phyloP scores from a whole-genome alignment of 2,329 filamentous ascomycete genomes.

The Thyridium curvatum region DNA sequence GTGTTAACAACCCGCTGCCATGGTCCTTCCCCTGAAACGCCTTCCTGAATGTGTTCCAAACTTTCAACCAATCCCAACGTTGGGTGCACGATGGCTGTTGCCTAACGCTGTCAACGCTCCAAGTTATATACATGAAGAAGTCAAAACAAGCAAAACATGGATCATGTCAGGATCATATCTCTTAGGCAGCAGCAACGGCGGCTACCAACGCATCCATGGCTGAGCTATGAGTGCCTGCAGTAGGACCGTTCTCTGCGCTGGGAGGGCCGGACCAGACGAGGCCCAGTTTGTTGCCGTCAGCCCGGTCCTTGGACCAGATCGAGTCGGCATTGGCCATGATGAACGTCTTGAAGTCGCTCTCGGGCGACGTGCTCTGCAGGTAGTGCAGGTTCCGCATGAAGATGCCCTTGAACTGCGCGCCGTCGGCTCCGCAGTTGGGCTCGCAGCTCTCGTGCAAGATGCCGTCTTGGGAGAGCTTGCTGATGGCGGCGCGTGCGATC shows the following conservation, averaged over 20 bases:
- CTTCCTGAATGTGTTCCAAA: too few species aligned
- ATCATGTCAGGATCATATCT: neutral
- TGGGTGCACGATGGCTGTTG: too few species aligned
- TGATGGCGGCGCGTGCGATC: conserved; percentile 47
- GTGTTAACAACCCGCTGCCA: too few species aligned
- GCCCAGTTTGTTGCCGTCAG: conserved; percentile 42
- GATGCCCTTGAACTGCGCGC: conserved; percentile 63
- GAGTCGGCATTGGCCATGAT: conserved; percentile 57
- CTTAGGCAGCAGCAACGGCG: conserved; percentile 36
- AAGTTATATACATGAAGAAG: too few species aligned
- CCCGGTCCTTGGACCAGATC: conserved; percentile 56
- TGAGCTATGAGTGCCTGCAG: conserved; percentile 55
- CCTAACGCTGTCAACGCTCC: too few species aligned
- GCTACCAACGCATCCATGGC: conserved; percentile 63
- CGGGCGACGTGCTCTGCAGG: conserved; percentile 44
- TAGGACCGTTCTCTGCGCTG: conserved; percentile 31
- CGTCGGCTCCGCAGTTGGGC: conserved; percentile 42
- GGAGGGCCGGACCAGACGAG: conserved; percentile 59
- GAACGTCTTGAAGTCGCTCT: conserved; percentile 42
- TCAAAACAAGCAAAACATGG: too few species aligned
- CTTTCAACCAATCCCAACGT: too few species aligned
- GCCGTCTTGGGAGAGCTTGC: conserved; percentile 31
- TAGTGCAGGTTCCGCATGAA: conserved; percentile 58
- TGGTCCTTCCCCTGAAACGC: too few species aligned
- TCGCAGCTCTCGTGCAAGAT: conserved; percentile 51